Conservation (phyloP, 2,329 filamentous ascomycete species). For the Coniochaeta sp. region DNA sequence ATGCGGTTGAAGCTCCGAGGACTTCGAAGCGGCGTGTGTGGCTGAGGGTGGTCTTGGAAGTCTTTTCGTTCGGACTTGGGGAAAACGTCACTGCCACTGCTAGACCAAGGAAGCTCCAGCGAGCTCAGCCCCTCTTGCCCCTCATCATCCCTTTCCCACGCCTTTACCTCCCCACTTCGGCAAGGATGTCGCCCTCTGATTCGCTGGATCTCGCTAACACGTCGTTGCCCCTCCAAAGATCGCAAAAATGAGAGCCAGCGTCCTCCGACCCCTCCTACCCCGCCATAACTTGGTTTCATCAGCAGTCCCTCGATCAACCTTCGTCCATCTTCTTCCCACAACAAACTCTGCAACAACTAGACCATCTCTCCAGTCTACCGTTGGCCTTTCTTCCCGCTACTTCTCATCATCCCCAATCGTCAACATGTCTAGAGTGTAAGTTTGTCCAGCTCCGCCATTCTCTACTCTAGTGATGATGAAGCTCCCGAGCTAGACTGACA, state of each 20-base stretch:
- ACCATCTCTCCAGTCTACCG: constrained; percentile 28
- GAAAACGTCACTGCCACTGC: neutral
- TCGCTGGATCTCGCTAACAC: constrained; percentile 11
- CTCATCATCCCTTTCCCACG: constrained; percentile 5
- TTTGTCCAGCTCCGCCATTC: constrained; percentile 23
- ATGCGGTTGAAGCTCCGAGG: no score
- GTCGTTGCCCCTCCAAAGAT: constrained; percentile 14
- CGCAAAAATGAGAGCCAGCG: constrained; percentile 18
- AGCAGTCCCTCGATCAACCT: constrained; percentile 25
- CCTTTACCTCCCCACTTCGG: neutral
- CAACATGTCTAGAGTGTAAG: constrained; percentile 73
- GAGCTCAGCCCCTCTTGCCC: neutral
- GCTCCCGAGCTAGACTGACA: neutral
- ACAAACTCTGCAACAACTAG: constrained; percentile 18
- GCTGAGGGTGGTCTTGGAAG: no score
- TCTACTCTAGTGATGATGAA: constrained; percentile 1
- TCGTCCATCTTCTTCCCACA: constrained; percentile 20
- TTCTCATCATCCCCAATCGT: constrained; percentile 30
- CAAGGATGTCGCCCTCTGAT: constrained; percentile 7
- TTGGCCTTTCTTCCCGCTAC: constrained; percentile 23
- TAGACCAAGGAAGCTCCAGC: neutral
- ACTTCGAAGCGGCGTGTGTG: neutral
- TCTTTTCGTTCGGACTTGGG: neutral
- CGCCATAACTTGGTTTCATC: constrained; percentile 23
- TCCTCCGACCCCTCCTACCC: constrained; percentile 32